Evolutionary conservation across 257 asterid species (phyloP), one percentile per base, ranked within the genome.

Genomic region (Gardenia jasminoides): DNA sequence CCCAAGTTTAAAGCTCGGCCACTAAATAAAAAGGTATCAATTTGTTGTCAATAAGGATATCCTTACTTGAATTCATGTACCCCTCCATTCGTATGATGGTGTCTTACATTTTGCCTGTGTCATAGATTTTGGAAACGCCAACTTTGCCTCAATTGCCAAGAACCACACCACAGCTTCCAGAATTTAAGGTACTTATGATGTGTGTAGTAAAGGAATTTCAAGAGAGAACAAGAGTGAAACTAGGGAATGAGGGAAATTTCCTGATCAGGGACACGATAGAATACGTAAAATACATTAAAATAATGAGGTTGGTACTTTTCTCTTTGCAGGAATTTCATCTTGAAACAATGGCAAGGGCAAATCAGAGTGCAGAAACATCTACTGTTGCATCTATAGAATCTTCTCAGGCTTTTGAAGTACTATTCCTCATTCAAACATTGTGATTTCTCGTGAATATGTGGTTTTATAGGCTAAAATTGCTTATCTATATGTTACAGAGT

Each of bases 1-100:
- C 97, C 99, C 1, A 92, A 95, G 90, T 95, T 95, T 69, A 93
- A 88, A 87, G 99, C 98, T 71, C 91, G 92, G 62, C 98, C 99
- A 1, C 12, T 93, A 26, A 93, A 92, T 81, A 95, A 93, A 84
- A 95, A 88, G 93, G 99, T 94, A 83, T 52, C 43, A 19, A 1
- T 46, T 17, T 48, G 44, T 76, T 36, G 74, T 75, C 72, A 43
- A 20, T 30, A 24, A 44, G 67, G 56, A 19, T 50, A 30, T 72
- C 19, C 74, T 39, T 26, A 56, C 43, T 46, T 48, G 12, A 10
- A 43, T 12, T 67, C 48, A 10, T 58, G 17, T 44, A 10, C 16
- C 36, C 4, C 16, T 26, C 4, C 26, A 26, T 43, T 47, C 26
- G 16, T 26, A 47, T 1, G 0, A 3, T 47, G 36, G 44, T 13